Conservation (phyloP, 805 yeast species). For the Ogataea pilisensis region DNA sequence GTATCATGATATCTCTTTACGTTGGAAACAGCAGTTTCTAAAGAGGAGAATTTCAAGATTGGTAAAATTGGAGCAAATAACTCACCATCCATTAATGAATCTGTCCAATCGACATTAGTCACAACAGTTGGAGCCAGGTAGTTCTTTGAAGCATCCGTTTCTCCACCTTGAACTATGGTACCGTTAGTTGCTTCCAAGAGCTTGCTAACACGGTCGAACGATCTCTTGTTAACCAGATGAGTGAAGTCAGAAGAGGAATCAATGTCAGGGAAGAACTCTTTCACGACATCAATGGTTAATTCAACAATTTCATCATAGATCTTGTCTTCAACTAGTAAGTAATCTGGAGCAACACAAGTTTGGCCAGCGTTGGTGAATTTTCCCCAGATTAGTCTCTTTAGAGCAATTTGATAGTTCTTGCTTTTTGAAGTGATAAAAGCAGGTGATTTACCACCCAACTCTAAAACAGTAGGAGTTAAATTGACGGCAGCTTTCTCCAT, state of each 20-base stretch:
- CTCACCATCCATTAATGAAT: slow-evolving; percentile 70
- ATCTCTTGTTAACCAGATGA: slow-evolving; percentile 55
- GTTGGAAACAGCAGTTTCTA: slow-evolving; percentile 41
- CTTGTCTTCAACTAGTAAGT: slow-evolving; percentile 60
- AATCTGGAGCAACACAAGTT: slow-evolving; percentile 88
- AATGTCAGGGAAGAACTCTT: slow-evolving; percentile 43
- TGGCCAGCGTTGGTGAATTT: slow-evolving; percentile 82
- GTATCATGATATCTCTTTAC: slow-evolving; percentile 57
- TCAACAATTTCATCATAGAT: slow-evolving; percentile 50
- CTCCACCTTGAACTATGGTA: slow-evolving; percentile 44
- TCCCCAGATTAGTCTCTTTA: slow-evolving; percentile 68
- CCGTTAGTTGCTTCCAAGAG: slow-evolving; percentile 52
- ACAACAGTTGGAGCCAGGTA: slow-evolving; percentile 73
- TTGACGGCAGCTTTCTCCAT: slow-evolving; percentile 80
- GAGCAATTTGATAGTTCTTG: slow-evolving; percentile 35
- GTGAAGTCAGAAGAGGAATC: slow-evolving; percentile 41
- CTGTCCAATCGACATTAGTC: slow-evolving; percentile 58
- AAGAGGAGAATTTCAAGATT: slow-evolving; percentile 47
- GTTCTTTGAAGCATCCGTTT: slow-evolving; percentile 31
- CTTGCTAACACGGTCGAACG: slow-evolving; percentile 43
- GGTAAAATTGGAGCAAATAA: slow-evolving; percentile 87
- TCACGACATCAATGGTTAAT: slow-evolving; percentile 36
- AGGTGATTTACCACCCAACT: slow-evolving; percentile 93
- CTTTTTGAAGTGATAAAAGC: slow-evolving; percentile 56
- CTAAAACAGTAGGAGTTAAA: slow-evolving; percentile 76